Base-by-base conservation (phyloP, 352 stramenopile genomes). In the Hyaloperonospora brassicae region DNA sequence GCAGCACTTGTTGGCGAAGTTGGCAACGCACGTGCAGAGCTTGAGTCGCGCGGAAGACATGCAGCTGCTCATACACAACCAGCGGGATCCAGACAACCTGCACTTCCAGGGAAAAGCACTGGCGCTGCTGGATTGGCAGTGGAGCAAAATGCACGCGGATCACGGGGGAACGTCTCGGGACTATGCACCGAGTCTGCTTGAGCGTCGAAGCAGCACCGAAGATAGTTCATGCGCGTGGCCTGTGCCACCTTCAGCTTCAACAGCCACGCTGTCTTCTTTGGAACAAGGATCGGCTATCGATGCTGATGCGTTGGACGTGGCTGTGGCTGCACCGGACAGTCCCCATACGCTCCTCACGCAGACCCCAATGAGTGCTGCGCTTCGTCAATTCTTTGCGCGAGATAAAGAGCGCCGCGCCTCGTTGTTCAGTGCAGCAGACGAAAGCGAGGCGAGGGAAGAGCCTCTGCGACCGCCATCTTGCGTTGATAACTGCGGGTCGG, bases 51-150 rank as follows among this genome's bases (percentile, higher is more conserved):
- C 79, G 2, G 83, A 89, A 41, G 83, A 93, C 59, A 88, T 93
- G 22, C 83, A 93, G 47, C 50, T 93, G 38, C 52, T 91, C 17
- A 91, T 93, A 51, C 75, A 93, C 50, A 93, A 89, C 44, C 79
- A 79, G 38, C 77, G 79, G 1, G 83, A 93, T 55, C 76, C 80
- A 1, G 83, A 93, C 56, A 93, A 89, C 42, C 78, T 93, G 79
- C 83, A 93, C 50, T 93, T 93, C 52, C 83, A 93, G 44, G 83
- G 83, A 6, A 93, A 91, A 52, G 83, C 83, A 22, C 50, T 93
- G n/a, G 78, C 83, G n/a, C 39, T 93, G 39, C 36, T 93, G 23
- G 83, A 93, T 55, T 93, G 83, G 83, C 80, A 93, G 44, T 90
- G 80, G 79, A 68, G 54, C 10, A 88, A 89, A 36, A 73, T 68